phyloP scores from a whole-genome alignment of 345 rosid species.

The Trapa incisa region DNA sequence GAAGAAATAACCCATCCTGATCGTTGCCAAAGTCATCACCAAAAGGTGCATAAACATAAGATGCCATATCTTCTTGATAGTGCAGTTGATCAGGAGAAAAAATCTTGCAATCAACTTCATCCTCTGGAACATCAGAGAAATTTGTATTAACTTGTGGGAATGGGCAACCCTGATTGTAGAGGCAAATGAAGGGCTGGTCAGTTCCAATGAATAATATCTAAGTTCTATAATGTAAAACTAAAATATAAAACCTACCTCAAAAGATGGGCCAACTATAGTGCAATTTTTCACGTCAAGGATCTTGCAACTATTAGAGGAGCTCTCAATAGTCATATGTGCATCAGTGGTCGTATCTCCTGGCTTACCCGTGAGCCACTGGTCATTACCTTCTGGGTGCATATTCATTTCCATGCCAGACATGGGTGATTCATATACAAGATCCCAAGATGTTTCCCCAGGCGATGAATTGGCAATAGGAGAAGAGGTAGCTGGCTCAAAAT shows the following conservation, averaged over 20 bases:
- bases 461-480: constrained; percentile 52
- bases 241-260: constrained; percentile 25
- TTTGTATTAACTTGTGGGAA: constrained; percentile 5
- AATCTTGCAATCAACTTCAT: constrained; percentile 28
- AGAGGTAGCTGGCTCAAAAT: constrained; percentile 31
- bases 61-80: constrained; percentile 20
- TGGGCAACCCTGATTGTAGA: neutral
- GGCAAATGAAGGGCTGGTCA: neutral
- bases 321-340: constrained; percentile 20
- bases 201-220: neutral
- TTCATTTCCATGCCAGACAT: constrained; percentile 14
- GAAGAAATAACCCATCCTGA: constrained; percentile 30
- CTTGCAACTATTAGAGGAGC: constrained; percentile 34
- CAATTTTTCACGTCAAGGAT: constrained; percentile 45
- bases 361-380: constrained; percentile 23
- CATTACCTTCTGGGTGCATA: constrained; percentile 18
- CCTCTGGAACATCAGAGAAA: constrained; percentile 16
- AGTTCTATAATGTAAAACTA: neutral
- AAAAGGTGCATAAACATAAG: constrained; percentile 40
- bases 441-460: constrained; percentile 53
- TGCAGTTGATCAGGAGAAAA: constrained; percentile 34
- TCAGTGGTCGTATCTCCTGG: constrained; percentile 18
- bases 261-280: constrained; percentile 20
- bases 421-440: constrained; percentile 44
- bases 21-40: constrained; percentile 61